Evolutionary conservation across 768 basidiomycete species (phyloP).

Genomic region (Tulasnella calospora): DNA sequence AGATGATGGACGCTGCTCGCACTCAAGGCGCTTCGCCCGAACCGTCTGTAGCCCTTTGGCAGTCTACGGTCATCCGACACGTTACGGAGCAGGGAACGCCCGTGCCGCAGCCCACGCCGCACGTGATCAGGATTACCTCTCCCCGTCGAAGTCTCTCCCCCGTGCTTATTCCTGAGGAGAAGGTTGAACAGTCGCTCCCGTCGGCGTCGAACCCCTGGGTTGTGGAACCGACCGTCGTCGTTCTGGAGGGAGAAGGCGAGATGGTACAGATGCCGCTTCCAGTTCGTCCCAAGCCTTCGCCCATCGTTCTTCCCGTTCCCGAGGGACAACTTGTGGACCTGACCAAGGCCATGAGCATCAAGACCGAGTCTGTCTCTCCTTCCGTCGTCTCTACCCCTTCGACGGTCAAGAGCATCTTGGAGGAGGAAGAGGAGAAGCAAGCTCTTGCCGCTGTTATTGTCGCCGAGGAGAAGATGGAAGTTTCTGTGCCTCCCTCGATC

Average conservation of each 20-base stretch:
- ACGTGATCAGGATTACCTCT: neutral
- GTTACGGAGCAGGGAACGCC: neutral
- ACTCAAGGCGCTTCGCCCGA: neutral
- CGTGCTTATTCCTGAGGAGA: neutral
- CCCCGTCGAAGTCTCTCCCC: neutral
- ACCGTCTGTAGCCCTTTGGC: neutral
- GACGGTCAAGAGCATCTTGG: neutral
- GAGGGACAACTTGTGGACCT: neutral
- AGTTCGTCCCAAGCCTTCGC: neutral
- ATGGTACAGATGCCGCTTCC: neutral
- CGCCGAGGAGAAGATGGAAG: neutral
- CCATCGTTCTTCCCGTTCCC: neutral
- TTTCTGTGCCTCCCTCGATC: neutral
- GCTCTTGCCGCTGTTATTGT: neutral
- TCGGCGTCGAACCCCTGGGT: neutral
- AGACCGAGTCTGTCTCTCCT: neutral
- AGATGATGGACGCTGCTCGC: neutral
- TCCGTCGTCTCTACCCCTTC: neutral
- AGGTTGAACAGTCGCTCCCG: neutral
- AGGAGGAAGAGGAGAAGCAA: neutral
- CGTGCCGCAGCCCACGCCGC: neutral
- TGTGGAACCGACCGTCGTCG: neutral
- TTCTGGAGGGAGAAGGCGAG: constrained; percentile 22
- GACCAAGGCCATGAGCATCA: neutral
- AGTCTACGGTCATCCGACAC: constrained; percentile 1